These are phyloP conservation scores for Butyriboletus loyo DNA, from an alignment of 768 basidiomycete species.

Conservation along the genomic window DNA sequence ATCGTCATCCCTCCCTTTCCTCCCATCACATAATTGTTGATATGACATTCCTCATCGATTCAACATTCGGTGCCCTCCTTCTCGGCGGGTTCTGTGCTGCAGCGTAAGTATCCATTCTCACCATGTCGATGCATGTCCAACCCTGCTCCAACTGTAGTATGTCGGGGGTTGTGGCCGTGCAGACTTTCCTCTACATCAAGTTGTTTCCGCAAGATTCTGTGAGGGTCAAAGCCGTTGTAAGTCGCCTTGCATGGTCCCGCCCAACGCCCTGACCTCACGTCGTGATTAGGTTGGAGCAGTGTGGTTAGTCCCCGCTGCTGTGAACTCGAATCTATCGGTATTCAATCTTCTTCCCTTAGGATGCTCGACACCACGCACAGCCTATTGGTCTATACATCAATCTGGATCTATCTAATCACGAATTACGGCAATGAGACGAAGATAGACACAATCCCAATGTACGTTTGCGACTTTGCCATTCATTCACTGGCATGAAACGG, in stretches of 20 bases:
- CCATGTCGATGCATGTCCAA: background rate
- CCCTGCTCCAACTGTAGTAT: slow-evolving; percentile 14
- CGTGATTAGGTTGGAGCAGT: slow-evolving; percentile 23
- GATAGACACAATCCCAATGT: slow-evolving; percentile 48
- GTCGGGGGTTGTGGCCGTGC: slow-evolving; percentile 27
- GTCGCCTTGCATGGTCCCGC: background rate
- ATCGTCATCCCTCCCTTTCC: background rate
- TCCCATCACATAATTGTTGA: background rate
- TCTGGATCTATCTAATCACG: slow-evolving; percentile 44
- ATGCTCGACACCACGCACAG: slow-evolving; percentile 41
- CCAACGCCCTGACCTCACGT: background rate
- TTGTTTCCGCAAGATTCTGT: slow-evolving; percentile 25
- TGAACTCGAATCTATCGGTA: background rate
- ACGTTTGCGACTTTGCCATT: background rate
- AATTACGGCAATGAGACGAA: slow-evolving; percentile 38
- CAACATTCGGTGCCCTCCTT: slow-evolving; percentile 29
- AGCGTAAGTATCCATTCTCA: slow-evolving; percentile 11
- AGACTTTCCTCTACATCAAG: slow-evolving; percentile 29
- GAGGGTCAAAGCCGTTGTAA: slow-evolving; percentile 23
- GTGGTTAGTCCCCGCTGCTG: slow-evolving; percentile 16
- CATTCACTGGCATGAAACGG: background rate
- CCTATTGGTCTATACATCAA: slow-evolving; percentile 36
- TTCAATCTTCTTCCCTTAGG: slow-evolving; percentile 9
- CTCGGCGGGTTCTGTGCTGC: slow-evolving; percentile 31
- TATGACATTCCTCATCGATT: slow-evolving; percentile 13